phyloP scores from a whole-genome alignment of 2,329 filamentous ascomycete genomes.

The Waltergamsia citrina region DNA sequence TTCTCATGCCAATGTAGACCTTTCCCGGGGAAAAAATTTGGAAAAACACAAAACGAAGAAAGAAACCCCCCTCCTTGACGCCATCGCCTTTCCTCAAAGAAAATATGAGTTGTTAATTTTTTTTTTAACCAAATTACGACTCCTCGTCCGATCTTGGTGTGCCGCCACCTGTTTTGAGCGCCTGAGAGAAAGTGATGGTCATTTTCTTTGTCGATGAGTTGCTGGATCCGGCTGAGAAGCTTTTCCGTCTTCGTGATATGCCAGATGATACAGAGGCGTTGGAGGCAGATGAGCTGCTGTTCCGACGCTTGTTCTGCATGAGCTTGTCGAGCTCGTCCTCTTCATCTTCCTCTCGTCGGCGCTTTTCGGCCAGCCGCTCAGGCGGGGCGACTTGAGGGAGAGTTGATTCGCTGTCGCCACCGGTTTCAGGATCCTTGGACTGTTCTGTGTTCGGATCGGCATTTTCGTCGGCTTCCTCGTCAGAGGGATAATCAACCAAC shows the following conservation, averaged over 20 bases:
- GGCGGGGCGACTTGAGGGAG: slow-evolving; percentile 33
- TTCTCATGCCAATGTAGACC: no score
- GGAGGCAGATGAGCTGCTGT: slow-evolving; percentile 41
- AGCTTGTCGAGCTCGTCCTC: slow-evolving; percentile 87
- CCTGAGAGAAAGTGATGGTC: slow-evolving; percentile 45
- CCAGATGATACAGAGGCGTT: slow-evolving; percentile 23
- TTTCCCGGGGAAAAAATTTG: no score
- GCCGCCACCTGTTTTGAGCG: slow-evolving; percentile 28
- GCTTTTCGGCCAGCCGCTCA: slow-evolving; percentile 79
- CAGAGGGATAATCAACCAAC: slow-evolving; percentile 85
- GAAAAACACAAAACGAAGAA: neutral
- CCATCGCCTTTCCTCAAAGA: slow-evolving; percentile 8
- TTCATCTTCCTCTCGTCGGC: slow-evolving; percentile 75
- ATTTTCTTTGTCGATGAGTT: slow-evolving; percentile 41
- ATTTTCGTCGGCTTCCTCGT: slow-evolving; percentile 60
- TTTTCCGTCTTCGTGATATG: slow-evolving; percentile 22
- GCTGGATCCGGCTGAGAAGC: slow-evolving; percentile 30
- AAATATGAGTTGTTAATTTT: neutral
- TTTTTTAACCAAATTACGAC: slow-evolving; percentile 13
- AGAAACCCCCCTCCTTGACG: slow-evolving; percentile 4
- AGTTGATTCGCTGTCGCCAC: slow-evolving; percentile 13
- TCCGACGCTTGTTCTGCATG: slow-evolving; percentile 53
- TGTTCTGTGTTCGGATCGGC: slow-evolving; percentile 1
- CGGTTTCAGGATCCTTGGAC: slow-evolving; percentile 16
- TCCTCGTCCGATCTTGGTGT: slow-evolving; percentile 28